These are phyloP conservation scores for Pleurotus sapidus DNA, from an alignment of 768 basidiomycete species.

Conservation along the genomic window DNA sequence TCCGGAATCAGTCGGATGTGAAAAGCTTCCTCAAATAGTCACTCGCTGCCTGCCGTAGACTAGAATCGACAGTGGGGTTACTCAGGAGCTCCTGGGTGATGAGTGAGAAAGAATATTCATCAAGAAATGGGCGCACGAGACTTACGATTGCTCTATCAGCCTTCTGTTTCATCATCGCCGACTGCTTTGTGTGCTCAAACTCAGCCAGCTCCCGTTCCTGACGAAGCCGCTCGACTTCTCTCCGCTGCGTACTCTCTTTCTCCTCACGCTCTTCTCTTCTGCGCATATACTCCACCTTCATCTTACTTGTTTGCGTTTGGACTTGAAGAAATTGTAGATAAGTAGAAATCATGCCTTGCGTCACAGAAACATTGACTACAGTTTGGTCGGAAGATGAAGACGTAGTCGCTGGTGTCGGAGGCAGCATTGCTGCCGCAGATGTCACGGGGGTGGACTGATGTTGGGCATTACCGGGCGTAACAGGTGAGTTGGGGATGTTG, in stretches of 20 bases:
- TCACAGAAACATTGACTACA: constrained; percentile 43
- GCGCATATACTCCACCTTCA: constrained; percentile 67
- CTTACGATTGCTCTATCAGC: constrained; percentile 61
- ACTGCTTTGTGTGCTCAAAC: constrained; percentile 50
- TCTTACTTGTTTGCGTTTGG: constrained; percentile 67
- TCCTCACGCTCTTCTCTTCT: constrained; percentile 71
- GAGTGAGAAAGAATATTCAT: constrained; percentile 1
- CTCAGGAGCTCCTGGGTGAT: constrained; percentile 49
- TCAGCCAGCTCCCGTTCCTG: constrained; percentile 57
- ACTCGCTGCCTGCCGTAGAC: constrained; percentile 62
- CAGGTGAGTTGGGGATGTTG: constrained; percentile 9
- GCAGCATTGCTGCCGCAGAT: constrained; percentile 15
- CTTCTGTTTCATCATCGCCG: constrained; percentile 54
- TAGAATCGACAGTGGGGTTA: constrained; percentile 55
- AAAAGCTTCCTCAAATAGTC: constrained; percentile 74
- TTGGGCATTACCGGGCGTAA: constrained; percentile 3
- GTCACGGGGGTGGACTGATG: constrained; percentile 11
- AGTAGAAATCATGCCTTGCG: constrained; percentile 54
- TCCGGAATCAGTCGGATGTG: constrained; percentile 28
- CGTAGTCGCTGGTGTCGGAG: constrained; percentile 15
- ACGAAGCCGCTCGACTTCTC: constrained; percentile 50
- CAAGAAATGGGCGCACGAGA: constrained; percentile 8
- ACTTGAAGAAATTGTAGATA: constrained; percentile 61
- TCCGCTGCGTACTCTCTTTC: constrained; percentile 46
- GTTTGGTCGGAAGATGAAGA: constrained; percentile 12